These are phyloP conservation scores for Hemileia vastatrix DNA, from an alignment of 1,284 basidiomycete species.

Conservation along the genomic window DNA sequence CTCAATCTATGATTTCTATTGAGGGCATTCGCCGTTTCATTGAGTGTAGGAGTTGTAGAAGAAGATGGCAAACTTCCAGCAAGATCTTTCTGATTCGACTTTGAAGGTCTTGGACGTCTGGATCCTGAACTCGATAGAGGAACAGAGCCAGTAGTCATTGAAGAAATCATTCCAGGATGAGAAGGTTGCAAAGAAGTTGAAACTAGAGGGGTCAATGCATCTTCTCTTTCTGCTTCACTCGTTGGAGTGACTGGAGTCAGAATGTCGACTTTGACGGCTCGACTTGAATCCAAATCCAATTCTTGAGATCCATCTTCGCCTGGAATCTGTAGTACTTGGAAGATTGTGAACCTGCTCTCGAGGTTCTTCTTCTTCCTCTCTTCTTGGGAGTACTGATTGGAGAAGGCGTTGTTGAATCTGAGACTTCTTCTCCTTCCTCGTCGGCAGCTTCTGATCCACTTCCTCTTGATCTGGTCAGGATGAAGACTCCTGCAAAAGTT, in stretches of 20 bases:
- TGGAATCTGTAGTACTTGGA: neutral
- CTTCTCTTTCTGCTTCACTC: neutral
- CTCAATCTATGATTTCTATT: neutral
- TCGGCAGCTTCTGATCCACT: neutral
- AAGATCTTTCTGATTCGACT: neutral
- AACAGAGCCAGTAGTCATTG: no score
- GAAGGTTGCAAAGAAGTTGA: neutral
- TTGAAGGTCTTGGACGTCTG: no score
- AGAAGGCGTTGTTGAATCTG: neutral
- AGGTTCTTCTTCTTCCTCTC: neutral
- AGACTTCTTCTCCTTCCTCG: neutral
- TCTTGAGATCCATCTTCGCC: neutral
- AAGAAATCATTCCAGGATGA: neutral
- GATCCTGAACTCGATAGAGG: no score
- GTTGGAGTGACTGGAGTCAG: neutral
- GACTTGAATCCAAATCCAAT: neutral
- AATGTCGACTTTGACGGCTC: neutral
- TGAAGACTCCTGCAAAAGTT: conserved; percentile 75
- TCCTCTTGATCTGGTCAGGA: conserved; percentile 41
- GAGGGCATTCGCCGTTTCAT: neutral
- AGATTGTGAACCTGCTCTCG: neutral
- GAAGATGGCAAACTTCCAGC: neutral
- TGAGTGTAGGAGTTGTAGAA: neutral
- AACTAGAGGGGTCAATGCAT: neutral
- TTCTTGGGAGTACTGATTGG: neutral